Base-by-base conservation (phyloP, 2,329 filamentous ascomycete genomes). In the Chaetothyriales sp. region DNA sequence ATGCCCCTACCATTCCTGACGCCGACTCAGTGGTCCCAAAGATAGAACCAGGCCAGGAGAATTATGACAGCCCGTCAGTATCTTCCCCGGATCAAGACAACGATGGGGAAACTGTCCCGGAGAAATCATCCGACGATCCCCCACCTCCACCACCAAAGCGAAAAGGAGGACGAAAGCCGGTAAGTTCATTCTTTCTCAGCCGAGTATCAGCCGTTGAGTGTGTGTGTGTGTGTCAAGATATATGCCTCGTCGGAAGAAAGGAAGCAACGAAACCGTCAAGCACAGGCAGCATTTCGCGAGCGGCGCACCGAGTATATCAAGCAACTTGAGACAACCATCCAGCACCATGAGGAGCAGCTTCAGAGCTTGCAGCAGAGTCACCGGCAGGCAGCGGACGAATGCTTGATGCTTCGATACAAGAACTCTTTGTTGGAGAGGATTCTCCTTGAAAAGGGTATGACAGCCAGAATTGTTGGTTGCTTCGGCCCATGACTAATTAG, bases 301-400 rank as follows among this genome's bases (percentile, higher is more conserved):
- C 85, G 92, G 60, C 83, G 92, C 54, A 97, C 90, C 51, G 92
- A 98, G 74, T 98, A 98, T 69, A 98, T 98, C 73, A 97, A 97
- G 73, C 92, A 98, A 69, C 79, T 98, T 22, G 92, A 98, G 72
- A 88, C 90, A 62, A 94, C 89, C 51, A 97, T 98, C 70, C 90
- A 92, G 65, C 86, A 92, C 61, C 90, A 97, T 75, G 92, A 98
- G 71, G 88, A 94, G 63, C 90, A 88, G 62, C 76, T 97, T 52
- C 86, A 94, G 62, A 94, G 82, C 64, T 77, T 98, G 54, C 92
- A 97, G 70, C 86, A 90, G 64, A 94, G 89, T 59, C 92, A 97
- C 66, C 86, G 92, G 62, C 89, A 82, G 64, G 92, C 92, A 53
- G 89, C 90, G 53, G 92, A 97, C 68, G 92, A 97, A 70, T 97